Evolutionary conservation across 1,284 basidiomycete genomes (phyloP).

Genomic region (Cutaneotrichosporon spelunceum): DNA sequence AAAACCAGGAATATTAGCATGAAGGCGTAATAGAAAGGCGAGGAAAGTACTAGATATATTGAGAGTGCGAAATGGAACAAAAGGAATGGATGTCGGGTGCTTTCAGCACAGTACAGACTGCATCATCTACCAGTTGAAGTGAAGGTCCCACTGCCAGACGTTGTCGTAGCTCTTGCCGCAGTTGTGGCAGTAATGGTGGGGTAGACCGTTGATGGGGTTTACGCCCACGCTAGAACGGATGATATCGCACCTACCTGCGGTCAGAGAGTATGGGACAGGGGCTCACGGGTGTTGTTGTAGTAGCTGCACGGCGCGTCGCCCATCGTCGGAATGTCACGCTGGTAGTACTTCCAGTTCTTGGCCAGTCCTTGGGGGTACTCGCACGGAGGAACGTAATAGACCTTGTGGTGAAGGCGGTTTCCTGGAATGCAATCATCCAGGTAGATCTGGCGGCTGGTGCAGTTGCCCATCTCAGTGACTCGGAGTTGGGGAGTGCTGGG

Average conservation of each 20-base stretch:
- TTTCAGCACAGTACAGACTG: too few species aligned
- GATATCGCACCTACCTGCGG: background rate
- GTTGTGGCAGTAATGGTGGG: background rate
- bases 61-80: background rate
- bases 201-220: background rate
- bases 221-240: background rate
- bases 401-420: background rate
- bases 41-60: background rate
- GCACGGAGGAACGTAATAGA: background rate
- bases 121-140: background rate
- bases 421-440: background rate
- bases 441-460: slow-evolving; percentile 1
- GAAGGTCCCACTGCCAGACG: background rate
- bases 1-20: background rate
- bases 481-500: background rate
- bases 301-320: background rate
- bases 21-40: too few species aligned
- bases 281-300: background rate
- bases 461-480: background rate
- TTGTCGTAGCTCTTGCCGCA: background rate
- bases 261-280: background rate
- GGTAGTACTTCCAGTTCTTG: background rate
- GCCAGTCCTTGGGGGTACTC: background rate
- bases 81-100: background rate
- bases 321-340: background rate